Base-by-base conservation (phyloP, 2,329 filamentous ascomycete genomes). In the Aspergillus tamarii region DNA sequence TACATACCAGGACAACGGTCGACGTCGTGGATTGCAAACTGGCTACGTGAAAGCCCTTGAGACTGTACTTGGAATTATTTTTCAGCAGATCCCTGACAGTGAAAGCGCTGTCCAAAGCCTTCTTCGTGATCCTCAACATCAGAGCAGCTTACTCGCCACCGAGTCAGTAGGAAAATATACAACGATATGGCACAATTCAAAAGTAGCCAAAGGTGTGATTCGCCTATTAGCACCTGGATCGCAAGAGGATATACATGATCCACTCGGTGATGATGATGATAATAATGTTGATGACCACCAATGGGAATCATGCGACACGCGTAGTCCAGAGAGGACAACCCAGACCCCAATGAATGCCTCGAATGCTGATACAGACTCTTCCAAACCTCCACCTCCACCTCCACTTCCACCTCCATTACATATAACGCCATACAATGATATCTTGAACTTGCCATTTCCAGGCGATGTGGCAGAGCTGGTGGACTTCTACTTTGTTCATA, bases 1-100 rank as follows among this genome's bases (percentile, higher is more conserved):
- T 45, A 69, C 66, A 9, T 72, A 72, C 54, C 36, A 67, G 23
- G 66, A 60, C 19, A 64, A 59, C 21, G 58, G 91, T 23, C 16
- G 39, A 41, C 39, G 39, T 7, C 39, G 39, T 19, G 39, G 39
- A n/a, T 41, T 41, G 8, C 39, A 41, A 41, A 41, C 39, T 4
- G 39, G 39, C 39, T 41, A 41, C 16, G 39, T 41, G 16, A 41
- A 41, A 7, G 3, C 39, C 39, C 39, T 41, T 41, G 39, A 41
- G 9, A 41, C 39, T n/a, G 19, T 41, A n/a, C 39, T 41, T 16
- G 39, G 39, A n/a, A n/a, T 41, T 19, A 8, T 41, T 9, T 41
- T 41, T 8, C 39, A 41, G 8, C 39, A 41, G 7, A 41, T 41
- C 1, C 19, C 39, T 41, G 39, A 41, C 8, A 41, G 39, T n/a